Percentiles rank a stretch among this genome's conserved stretches.
These are phyloP conservation scores for Gossypium herbaceum DNA, from an alignment of 345 rosid species.

Conservation along the genomic window DNA sequence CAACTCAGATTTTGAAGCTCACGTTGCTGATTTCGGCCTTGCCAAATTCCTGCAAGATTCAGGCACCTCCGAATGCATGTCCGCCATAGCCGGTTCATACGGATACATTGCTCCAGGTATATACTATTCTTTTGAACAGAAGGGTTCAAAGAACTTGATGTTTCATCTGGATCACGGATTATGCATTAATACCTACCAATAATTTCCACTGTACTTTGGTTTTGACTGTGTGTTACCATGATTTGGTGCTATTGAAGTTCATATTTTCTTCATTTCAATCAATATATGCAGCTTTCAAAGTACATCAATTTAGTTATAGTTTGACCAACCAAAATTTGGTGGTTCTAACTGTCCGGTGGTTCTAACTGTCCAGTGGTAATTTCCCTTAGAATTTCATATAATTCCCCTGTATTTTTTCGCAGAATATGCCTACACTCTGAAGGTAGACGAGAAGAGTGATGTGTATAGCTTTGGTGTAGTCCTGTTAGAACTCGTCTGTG, in stretches of 20 bases:
- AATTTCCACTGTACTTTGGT: conserved; percentile 11
- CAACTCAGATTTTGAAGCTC: conserved; percentile 80
- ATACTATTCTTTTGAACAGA: neutral
- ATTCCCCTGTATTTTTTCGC: conserved; percentile 19
- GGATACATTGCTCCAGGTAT: conserved; percentile 96
- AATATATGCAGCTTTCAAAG: conserved; percentile 25
- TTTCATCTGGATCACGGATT: conserved; percentile 5
- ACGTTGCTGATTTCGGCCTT: conserved; percentile 91
- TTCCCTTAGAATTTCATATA: conserved; percentile 7
- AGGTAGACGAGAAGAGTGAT: conserved; percentile 99
- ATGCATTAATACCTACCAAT: neutral
- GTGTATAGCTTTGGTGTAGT: conserved; percentile 98
- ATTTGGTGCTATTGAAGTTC: neutral
- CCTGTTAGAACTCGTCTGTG: conserved; percentile 71
- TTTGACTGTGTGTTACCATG: neutral
- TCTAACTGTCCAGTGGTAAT: neutral
- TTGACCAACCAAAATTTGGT: conserved; percentile 11
- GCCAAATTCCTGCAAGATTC: conserved; percentile 91
- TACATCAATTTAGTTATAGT: conserved; percentile 22
- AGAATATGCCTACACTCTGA: conserved; percentile 95
- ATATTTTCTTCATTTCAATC: conserved; percentile 17
- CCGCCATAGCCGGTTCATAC: conserved; percentile 96
- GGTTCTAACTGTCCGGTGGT: neutral
- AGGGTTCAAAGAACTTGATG: neutral
- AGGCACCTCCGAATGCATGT: conserved; percentile 93